Conservation (phyloP, 2,329 filamentous ascomycete genomes). For the Fusarium nurragi region DNA sequence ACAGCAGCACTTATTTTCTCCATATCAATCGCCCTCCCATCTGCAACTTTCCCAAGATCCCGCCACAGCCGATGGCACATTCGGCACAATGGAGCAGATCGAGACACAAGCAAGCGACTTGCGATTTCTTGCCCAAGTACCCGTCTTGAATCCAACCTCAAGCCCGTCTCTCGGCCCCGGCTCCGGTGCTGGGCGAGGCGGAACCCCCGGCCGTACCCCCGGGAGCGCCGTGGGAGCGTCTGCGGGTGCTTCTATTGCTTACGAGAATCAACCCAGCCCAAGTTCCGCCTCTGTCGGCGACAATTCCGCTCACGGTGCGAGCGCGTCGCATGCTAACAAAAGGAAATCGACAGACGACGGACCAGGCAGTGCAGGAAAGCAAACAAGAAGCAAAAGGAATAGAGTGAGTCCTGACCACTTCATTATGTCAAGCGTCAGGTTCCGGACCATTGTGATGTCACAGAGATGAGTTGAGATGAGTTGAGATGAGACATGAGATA, state of each 20-base stretch:
- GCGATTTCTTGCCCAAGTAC: constrained; percentile 59
- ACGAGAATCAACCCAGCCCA: constrained; percentile 49
- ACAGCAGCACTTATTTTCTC: constrained; percentile 12
- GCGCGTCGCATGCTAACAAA: constrained; percentile 46
- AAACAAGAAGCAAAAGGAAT: constrained; percentile 69
- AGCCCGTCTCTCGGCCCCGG: constrained; percentile 35
- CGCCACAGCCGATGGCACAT: constrained; percentile 33
- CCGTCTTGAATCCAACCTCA: constrained; percentile 42
- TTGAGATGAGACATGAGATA: constrained; percentile 1
- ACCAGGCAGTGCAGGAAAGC: constrained; percentile 50
- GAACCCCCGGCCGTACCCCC: constrained; percentile 32
- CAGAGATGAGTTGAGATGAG: constrained; percentile 21
- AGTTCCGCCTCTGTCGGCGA: constrained; percentile 57
- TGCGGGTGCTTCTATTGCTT: constrained; percentile 46
- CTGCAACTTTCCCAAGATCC: constrained; percentile 5
- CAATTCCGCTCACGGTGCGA: constrained; percentile 57
- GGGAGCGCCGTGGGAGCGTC: constrained; percentile 37
- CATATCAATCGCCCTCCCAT: constrained; percentile 15
- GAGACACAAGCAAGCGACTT: constrained; percentile 64
- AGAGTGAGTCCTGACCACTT: constrained; percentile 54
- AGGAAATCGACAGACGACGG: constrained; percentile 56
- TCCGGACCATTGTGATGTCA: background rate
- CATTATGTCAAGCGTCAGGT: constrained; percentile 1
- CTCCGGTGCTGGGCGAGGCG: constrained; percentile 31
- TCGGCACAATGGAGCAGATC: constrained; percentile 61